Percentiles rank a stretch among this genome's conserved stretches.
phyloP scores from a whole-genome alignment of 2,329 filamentous ascomycete genomes.

The Rutstroemia sp. region DNA sequence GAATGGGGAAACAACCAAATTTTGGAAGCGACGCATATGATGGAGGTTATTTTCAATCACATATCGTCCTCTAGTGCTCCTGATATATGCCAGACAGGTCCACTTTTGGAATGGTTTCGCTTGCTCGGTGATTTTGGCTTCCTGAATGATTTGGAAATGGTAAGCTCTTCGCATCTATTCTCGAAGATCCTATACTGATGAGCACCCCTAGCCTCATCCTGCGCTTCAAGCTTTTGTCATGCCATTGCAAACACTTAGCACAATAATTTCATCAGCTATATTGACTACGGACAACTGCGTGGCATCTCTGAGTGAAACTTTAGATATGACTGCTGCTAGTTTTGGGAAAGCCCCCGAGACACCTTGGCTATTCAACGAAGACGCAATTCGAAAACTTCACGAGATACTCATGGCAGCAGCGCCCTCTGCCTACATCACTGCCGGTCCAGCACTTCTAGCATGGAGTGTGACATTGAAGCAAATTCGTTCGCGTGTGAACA shows the following conservation, averaged over 20 bases:
- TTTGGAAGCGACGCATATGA: constrained; percentile 64
- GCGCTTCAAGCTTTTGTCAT: constrained; percentile 37
- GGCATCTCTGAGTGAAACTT: constrained; percentile 25
- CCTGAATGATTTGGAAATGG: constrained; percentile 54
- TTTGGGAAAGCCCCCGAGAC: constrained; percentile 32
- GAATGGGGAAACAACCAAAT: constrained; percentile 57
- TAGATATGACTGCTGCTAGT: constrained; percentile 26
- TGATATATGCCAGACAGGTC: constrained; percentile 48
- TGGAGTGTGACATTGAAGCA: constrained; percentile 73
- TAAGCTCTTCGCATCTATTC: constrained; percentile 26
- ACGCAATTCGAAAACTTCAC: constrained; percentile 66
- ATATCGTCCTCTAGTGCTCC: constrained; percentile 46
- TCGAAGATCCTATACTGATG: not conserved
- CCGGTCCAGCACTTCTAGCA: constrained; percentile 67
- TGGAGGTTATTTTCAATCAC: constrained; percentile 67
- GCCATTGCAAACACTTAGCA: constrained; percentile 62
- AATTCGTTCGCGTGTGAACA: constrained; percentile 34
- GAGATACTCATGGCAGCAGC: constrained; percentile 56
- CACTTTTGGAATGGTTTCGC: constrained; percentile 67
- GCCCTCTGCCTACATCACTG: constrained; percentile 48
- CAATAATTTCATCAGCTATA: constrained; percentile 63
- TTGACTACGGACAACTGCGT: constrained; percentile 44
- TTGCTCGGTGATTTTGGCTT: constrained; percentile 58
- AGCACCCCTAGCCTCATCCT: constrained; percentile 16
- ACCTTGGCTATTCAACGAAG: constrained; percentile 62